Evolutionary conservation across 192 early-diverging fungal genomes (phyloP), one percentile per base, ranked within the genome.

Genomic region (Coemansia sp.): DNA sequence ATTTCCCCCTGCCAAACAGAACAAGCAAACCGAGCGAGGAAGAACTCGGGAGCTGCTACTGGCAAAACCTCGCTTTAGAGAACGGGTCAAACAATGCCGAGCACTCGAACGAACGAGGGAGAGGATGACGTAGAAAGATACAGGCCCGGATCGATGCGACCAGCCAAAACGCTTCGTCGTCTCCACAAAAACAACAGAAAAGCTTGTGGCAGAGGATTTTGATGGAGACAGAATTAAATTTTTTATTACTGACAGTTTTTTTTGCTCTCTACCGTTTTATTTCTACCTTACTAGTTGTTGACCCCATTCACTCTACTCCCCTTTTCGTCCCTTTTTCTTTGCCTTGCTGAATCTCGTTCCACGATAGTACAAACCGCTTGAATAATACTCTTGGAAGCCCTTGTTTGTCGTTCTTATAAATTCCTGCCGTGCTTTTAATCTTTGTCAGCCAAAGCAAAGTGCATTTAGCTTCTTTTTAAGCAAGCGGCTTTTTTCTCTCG

Each of bases 401-500:
- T 18, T 18, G 16, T 50, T 18, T 50, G n/a, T 50, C 16, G n/a
- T 19, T 16, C 48, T 50, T 19, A 18, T 18, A 50, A 15, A 21
- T 50, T 50, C n/a, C n/a, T 15, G n/a, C 48, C 21, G 48, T 50
- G 48, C 48, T 50, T 50, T 50, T 50, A 50, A 50, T 50, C 48
- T 50, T 18, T 50, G 32, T 1, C 32, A 6, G 48, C 16, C 48
- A 4, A 54, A 26, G 3, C 52, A 21, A 54, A 54, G 52, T 23
- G 52, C 52, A 54, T 54, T 54, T 54, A 11, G 49, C 9, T 4
- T 11, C 52, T 26, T 26, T 54, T 54, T 26, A 54, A 54, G 52
- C 52, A 54, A 54, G 52, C 52, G 0, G 52, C 32, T 32, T 4
- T 32, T 32, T 54, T 54, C 23, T 54, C 26, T 54, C 26, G 52